phyloP scores from a whole-genome alignment of 148 eudicot genomes.

The Fallopia convolvulus region DNA sequence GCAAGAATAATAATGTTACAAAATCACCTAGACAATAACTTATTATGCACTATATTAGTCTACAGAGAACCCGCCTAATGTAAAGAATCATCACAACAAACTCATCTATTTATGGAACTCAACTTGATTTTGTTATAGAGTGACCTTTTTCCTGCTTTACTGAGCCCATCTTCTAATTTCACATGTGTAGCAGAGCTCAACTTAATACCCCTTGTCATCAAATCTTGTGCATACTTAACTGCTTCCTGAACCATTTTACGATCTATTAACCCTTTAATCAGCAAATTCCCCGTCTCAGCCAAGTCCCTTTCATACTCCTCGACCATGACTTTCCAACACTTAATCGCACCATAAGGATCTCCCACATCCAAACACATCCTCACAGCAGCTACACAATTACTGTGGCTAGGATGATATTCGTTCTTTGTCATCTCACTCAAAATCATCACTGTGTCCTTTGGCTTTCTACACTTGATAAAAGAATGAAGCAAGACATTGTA shows the following conservation, averaged over 20 bases:
- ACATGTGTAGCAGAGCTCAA: constrained; percentile 43
- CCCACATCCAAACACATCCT: constrained; percentile 38
- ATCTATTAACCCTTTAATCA: constrained; percentile 56
- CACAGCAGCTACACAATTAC: constrained; percentile 45
- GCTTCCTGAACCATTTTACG: constrained; percentile 63
- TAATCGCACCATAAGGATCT: constrained; percentile 58
- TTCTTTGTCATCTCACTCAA: constrained; percentile 76
- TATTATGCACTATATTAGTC: background rate
- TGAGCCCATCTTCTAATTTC: constrained; percentile 54
- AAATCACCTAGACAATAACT: background rate
- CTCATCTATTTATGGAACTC: background rate
- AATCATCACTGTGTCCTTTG: constrained; percentile 39
- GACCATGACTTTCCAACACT: constrained; percentile 69
- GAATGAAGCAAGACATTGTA: constrained; percentile 44
- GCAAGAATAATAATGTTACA: background rate
- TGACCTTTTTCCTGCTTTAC: constrained; percentile 38
- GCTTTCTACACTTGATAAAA: constrained; percentile 34
- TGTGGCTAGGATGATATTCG: constrained; percentile 51
- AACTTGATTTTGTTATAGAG: constrained; percentile 34
- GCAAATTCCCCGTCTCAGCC: constrained; percentile 64
- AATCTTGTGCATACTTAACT: constrained; percentile 75
- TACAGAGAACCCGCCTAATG: background rate
- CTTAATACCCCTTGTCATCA: constrained; percentile 68
- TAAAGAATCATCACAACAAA: constrained; percentile 1
- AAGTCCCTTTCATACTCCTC: constrained; percentile 44